Percentiles rank a stretch among this genome's conserved stretches.
Evolutionary conservation across 208 protist genomes (phyloP).

Genomic region (Trypanosoma vivax): DNA sequence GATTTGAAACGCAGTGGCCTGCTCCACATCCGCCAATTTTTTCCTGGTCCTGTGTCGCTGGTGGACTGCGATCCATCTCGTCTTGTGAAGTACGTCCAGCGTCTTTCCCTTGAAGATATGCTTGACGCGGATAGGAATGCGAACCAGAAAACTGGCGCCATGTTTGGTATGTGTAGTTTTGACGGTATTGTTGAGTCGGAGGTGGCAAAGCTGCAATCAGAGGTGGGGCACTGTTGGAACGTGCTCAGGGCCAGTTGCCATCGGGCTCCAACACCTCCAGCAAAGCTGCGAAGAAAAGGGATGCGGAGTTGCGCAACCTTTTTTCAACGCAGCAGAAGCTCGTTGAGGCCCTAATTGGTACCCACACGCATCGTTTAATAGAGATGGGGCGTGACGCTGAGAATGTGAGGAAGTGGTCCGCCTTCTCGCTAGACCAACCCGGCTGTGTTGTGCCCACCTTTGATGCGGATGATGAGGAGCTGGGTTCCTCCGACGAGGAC

Average conservation of each 20-base stretch:
- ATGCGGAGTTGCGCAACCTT: constrained; percentile 37
- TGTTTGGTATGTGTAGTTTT: constrained; percentile 49
- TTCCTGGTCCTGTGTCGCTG: constrained; percentile 75
- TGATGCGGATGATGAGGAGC: constrained; percentile 1
- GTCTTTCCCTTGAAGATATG: constrained; percentile 75
- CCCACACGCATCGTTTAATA: constrained; percentile 59
- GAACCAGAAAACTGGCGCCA: constrained; percentile 10
- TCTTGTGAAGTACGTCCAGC: constrained; percentile 82
- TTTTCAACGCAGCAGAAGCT: constrained; percentile 71
- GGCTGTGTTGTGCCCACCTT: constrained; percentile 20
- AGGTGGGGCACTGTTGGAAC: constrained; percentile 24
- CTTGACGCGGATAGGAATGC: constrained; percentile 41
- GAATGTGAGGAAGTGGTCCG: constrained; percentile 29
- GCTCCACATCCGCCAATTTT: constrained; percentile 87
- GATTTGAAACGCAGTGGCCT: constrained; percentile 86
- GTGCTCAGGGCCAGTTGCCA: constrained; percentile 17
- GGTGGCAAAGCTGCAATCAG: constrained; percentile 18
- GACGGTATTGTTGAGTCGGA: constrained; percentile 10
- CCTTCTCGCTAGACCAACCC: constrained; percentile 22
- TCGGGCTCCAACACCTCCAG: constrained; percentile 24
- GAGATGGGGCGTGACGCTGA: constrained; percentile 21
- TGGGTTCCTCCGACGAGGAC: not conserved
- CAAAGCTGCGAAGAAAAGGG: constrained; percentile 36
- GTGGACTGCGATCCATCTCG: constrained; percentile 79
- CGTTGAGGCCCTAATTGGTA: constrained; percentile 50